phyloP scores from a whole-genome alignment of 83 land plant species.

The Thuja plicata region DNA sequence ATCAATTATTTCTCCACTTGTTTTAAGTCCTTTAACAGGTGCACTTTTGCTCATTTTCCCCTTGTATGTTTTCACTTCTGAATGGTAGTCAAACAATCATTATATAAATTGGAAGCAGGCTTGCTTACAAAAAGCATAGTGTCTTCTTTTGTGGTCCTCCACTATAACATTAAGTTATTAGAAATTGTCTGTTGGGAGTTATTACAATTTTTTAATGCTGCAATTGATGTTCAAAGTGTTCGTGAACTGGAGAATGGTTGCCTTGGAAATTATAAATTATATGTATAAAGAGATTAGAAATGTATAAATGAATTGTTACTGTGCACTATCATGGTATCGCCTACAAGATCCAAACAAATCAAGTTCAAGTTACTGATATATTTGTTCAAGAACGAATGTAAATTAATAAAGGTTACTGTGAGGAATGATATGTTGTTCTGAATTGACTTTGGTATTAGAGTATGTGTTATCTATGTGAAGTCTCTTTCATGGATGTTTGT shows the following conservation, averaged over 20 bases:
- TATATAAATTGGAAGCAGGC: background rate
- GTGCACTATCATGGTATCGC: background rate
- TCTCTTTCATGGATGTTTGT: background rate
- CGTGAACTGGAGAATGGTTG: background rate
- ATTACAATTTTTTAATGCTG: background rate
- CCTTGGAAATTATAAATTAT: background rate
- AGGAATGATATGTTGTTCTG: background rate
- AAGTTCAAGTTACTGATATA: background rate
- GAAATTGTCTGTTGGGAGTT: background rate
- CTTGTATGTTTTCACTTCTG: background rate
- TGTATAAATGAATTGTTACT: background rate
- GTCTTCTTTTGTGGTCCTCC: background rate
- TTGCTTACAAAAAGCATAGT: background rate
- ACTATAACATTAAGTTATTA: background rate
- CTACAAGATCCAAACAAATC: background rate
- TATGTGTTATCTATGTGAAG: background rate
- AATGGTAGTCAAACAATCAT: background rate
- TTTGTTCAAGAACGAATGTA: background rate
- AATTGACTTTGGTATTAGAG: background rate
- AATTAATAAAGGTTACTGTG: background rate
- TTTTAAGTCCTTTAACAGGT: slow-evolving; percentile 80
- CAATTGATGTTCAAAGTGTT: background rate
- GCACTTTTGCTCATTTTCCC: background rate
- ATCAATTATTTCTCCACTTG: slow-evolving; percentile 58
- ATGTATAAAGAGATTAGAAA: background rate